These are phyloP conservation scores for Yamadazyma blattariae DNA, from an alignment of 1,139 yeast species.

Conservation along the genomic window DNA sequence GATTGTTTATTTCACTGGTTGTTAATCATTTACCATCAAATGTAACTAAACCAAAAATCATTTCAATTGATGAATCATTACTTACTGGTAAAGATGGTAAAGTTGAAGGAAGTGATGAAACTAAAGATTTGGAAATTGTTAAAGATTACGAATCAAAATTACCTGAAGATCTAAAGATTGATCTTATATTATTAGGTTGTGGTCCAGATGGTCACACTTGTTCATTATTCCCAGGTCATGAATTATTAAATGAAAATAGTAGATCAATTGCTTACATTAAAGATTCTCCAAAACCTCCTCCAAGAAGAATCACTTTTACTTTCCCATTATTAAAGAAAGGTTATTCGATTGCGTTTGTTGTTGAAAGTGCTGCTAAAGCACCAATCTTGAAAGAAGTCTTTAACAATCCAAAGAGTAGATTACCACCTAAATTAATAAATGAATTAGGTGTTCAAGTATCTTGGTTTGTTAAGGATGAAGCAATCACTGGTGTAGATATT, in stretches of 20 bases:
- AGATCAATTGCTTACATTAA: constrained; percentile 40
- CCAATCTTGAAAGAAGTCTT: constrained; percentile 69
- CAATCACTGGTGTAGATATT: constrained; percentile 62
- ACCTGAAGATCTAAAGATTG: constrained; percentile 42
- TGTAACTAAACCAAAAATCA: constrained; percentile 37
- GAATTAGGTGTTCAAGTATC: constrained; percentile 46
- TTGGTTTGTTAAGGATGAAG: constrained; percentile 83
- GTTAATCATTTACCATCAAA: constrained; percentile 38
- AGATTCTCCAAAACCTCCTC: constrained; percentile 79
- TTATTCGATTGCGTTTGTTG: constrained; percentile 70
- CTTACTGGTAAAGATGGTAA: constrained; percentile 47
- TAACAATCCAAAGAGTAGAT: constrained; percentile 41
- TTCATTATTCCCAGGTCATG: constrained; percentile 65
- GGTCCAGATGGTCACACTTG: constrained; percentile 85
- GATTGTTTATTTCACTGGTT: constrained; percentile 57
- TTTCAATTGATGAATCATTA: constrained; percentile 49
- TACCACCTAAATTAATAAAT: constrained; percentile 79
- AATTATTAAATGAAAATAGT: constrained; percentile 39
- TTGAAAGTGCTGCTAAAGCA: constrained; percentile 88
- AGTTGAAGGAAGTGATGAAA: constrained; percentile 29
- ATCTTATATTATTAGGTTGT: constrained; percentile 65
- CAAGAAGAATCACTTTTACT: constrained; percentile 71
- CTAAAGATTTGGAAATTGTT: constrained; percentile 50
- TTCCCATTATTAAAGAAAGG: constrained; percentile 60
- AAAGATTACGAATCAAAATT: constrained; percentile 44